Evolutionary conservation across 768 basidiomycete species (phyloP), one percentile per base, ranked within the genome.

Genomic region (Mycena sanguinolenta): DNA sequence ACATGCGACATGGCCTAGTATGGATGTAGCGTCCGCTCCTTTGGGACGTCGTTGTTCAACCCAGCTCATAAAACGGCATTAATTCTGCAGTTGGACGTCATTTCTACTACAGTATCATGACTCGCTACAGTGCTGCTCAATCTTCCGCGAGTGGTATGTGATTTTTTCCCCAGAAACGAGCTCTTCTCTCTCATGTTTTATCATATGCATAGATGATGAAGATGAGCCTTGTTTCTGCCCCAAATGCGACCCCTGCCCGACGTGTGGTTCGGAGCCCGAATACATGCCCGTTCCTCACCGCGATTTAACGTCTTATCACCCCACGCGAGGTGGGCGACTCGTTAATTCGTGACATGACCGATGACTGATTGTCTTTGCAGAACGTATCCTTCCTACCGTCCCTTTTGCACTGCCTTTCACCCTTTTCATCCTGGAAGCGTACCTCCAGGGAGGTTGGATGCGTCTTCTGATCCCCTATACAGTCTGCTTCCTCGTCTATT

Each of bases 371-470:
- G 5, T 14, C 7, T 23, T 19, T 49, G 5, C 27, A 60, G 28
- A 46, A 3, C 34, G 44, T 46, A 14, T 25, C 8, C 23, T 49
- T 8, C 36, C 38, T 14, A 14, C 10, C 27, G n/a, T 60, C 16
- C 59, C 59, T 3, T 17, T 60, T 28, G 44, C 59, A 28, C 42
- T 46, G 3, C 59, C 59, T 3, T 60, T 60, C 27, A 49, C 44
- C 4, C 39, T 60, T 23, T 60, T 60, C 42, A 7, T 60, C 10
- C 8, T 49, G 59, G 59, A 60, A 14, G 59, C 42, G 19, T 46
- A 60, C 42, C 5, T 60, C 1, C 59, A 44, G 14, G 59, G 59
- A n/a, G 59, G 59, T 23, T 60, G 59, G 39, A 8, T 44, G 4
- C 59, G 49, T 21, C 44, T 60, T 3, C 1, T 60, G 8, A 21